These are phyloP conservation scores for Populus hybrid DNA, from an alignment of 441 rosid genomes.

Conservation along the genomic window DNA sequence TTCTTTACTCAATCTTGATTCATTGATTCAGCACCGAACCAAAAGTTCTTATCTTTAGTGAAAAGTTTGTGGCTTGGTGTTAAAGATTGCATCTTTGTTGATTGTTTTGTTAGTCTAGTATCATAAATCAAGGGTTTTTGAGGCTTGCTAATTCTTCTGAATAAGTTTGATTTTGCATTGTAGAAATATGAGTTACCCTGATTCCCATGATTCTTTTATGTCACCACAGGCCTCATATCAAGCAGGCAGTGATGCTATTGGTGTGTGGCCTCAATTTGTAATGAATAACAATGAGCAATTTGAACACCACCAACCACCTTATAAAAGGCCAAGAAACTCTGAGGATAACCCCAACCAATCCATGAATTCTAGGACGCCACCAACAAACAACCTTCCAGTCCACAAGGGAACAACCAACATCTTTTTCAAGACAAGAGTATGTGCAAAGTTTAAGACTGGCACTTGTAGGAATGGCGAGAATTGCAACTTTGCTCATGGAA, in stretches of 20 bases:
- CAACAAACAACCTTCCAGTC: constrained; percentile 41
- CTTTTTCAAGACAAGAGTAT: constrained; percentile 88
- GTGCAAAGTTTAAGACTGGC: constrained; percentile 70
- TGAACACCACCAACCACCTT: constrained; percentile 47
- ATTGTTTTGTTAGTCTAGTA: background rate
- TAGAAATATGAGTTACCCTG: constrained; percentile 52
- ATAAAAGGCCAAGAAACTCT: constrained; percentile 57
- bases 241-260: constrained; percentile 47
- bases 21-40: background rate
- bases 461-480: constrained; percentile 81
- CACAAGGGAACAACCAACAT: constrained; percentile 71
- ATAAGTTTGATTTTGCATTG: background rate
- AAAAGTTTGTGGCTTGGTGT: background rate
- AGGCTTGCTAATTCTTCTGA: background rate
- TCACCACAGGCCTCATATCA: constrained; percentile 29
- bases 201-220: constrained; percentile 44
- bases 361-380: constrained; percentile 28
- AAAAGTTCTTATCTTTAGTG: background rate
- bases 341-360: constrained; percentile 43
- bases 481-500: constrained; percentile 93
- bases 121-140: background rate
- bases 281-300: constrained; percentile 37
- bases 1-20: constrained; percentile 6
- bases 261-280: constrained; percentile 57
- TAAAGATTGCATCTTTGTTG: background rate